Base-by-base conservation (phyloP, 352 stramenopile genomes). In the Phytopythium aichiense region DNA sequence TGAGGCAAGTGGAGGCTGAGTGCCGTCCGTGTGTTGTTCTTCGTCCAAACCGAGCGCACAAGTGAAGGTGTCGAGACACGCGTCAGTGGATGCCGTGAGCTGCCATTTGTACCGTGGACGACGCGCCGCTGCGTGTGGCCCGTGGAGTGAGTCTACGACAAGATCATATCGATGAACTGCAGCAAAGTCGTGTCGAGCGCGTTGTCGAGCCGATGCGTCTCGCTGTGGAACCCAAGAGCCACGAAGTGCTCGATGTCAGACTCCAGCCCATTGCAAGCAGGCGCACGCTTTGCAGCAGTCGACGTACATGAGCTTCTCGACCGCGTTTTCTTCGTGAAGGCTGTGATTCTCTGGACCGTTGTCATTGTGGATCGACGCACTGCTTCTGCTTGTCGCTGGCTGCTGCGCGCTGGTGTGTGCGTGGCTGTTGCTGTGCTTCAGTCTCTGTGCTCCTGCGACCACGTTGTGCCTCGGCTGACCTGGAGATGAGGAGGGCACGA, bases 111-210 rank as follows among this genome's bases (percentile, higher is more conserved):
- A 25, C 22, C 42, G 42, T 16, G 42, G 20, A 23, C 18, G 40
- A 46, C 9, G 40, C 40, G 25, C 4, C 49, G 49, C 7, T 31
- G 4, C 18, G 23, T 16, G 48, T 23, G 28, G 25, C 7, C 48
- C 16, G 25, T 54, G 25, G 15, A 54, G 48, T 37, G 28, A 54
- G 48, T 38, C 23, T 60, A 88, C 40, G 71, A 66, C 25, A 88
- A 72, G 67, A 86, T 84, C 74, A 85, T 81, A 40, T 84, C 66
- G 46, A 88, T 72, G 68, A 88, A 87, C 58, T 88, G 74, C 51
- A 86, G 68, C 35, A 88, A 68, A n/a, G 69, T 61, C 15, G 77
- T 23, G 50, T 84, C 73, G 23, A 88, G 61, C 30, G 72, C 75
- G 55, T 80, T 65, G 15, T 85, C 74, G 59, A 87, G 57, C 35